Percentiles rank a stretch among this genome's conserved stretches.
Evolutionary conservation across 208 protist genomes (phyloP).

Genomic region (Jaenimonas drosophilae): DNA sequence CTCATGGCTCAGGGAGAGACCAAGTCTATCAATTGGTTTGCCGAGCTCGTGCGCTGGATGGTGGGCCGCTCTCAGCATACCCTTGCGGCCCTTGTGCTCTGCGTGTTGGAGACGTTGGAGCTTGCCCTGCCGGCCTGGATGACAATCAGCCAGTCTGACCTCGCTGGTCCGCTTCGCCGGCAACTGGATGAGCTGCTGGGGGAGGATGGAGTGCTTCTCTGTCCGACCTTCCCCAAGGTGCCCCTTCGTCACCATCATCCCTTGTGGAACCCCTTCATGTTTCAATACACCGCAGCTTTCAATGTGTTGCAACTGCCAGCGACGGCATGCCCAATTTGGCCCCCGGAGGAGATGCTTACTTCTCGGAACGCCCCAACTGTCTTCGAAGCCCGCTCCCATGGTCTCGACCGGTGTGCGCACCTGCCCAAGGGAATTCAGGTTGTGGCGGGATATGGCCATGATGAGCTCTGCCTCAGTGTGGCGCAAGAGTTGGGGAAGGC

Average conservation of each 20-base stretch:
- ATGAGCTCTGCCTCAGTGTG: conserved; percentile 61
- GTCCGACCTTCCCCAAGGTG: conserved; percentile 58
- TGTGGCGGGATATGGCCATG: conserved; percentile 40
- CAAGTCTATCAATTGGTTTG: conserved; percentile 31
- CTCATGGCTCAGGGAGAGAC: conserved; percentile 49
- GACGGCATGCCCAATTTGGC: conserved; percentile 66
- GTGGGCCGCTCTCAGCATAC: conserved; percentile 68
- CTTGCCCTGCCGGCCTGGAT: conserved; percentile 29
- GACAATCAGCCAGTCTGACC: conserved; percentile 19
- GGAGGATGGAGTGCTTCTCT: conserved; percentile 59
- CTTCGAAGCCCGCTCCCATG: conserved; percentile 7
- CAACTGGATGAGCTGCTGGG: conserved; percentile 50
- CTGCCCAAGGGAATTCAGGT: conserved; percentile 82
- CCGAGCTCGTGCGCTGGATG: conserved; percentile 44
- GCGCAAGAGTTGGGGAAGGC: conserved; percentile 47
- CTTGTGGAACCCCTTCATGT: conserved; percentile 63
- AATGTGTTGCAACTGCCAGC: conserved; percentile 78
- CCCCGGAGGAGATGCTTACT: conserved; percentile 11
- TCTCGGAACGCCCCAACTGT: conserved; percentile 10
- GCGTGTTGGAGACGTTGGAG: conserved; percentile 46
- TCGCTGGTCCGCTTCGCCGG: conserved; percentile 8
- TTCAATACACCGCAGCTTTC: conserved; percentile 82
- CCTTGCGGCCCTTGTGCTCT: conserved; percentile 56
- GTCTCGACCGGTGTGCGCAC: conserved; percentile 19
- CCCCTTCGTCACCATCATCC: conserved; percentile 65